Evolutionary conservation across 1,139 yeast species (phyloP), one percentile per base, ranked within the genome.

Genomic region (Yueomyces sp.): DNA sequence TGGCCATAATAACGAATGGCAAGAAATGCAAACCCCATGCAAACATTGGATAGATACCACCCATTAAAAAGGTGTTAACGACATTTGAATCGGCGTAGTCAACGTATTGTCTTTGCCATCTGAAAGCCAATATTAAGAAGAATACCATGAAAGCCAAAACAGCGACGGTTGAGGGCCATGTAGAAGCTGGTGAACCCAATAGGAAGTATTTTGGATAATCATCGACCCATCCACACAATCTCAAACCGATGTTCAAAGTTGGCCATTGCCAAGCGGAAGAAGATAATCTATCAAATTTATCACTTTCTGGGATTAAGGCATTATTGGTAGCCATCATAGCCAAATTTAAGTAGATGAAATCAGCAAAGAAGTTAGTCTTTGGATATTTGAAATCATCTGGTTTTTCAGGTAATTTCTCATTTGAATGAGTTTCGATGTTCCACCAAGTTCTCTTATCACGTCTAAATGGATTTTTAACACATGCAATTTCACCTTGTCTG

Each of bases 251-350:
- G 63, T 85, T 75, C 55, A 89, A 74, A 33, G 93, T 76, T 45
- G 99, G 99, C 99, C 99, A 93, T 73, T 93, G 91, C 98, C 98
- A 93, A 55, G 93, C 93, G 43, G 76, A 62, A 19, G 96, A 86
- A 2, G 97, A 94, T 56, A 93, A 75, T 53, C 81, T 89, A 60
- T 93, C 99, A 55, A 78, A 79, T 66, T 91, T 89, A 54, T 93
- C 98, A 19, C 73, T 64, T 58, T 93, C 98, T 33, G 98, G 98
- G 46, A 91, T 79, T 59, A 91, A 75, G 3, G 96, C 97, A 57
- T 93, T 93, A 69, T 93, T 93, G 39, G 97, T 85, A 28, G 96
- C 96, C 96, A 89, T 87, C 96, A 91, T 93, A 27, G 97, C 98
- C 59, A 87, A 77, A 63, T 91, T 91, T 56, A 93, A 70, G 66